Percentiles rank a stretch among this genome's conserved stretches.
phyloP scores from a whole-genome alignment of 257 asterid genomes.

The Penstemon newberryi region DNA sequence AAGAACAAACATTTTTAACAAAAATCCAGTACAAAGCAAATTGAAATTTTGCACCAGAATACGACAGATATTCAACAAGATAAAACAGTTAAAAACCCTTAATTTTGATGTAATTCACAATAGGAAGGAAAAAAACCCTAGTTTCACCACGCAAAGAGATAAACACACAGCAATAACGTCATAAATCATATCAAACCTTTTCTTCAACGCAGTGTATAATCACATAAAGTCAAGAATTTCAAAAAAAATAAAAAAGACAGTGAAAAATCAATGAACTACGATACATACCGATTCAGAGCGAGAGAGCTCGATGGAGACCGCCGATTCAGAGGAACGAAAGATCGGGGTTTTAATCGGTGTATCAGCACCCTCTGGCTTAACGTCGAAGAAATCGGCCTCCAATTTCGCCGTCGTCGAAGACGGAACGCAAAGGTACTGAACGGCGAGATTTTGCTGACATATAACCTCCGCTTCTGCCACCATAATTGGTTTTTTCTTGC shows the following conservation, averaged over 20 bases:
- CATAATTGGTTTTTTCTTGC: conserved; percentile 27
- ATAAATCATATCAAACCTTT: conserved; percentile 1
- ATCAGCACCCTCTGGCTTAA: conserved; percentile 18
- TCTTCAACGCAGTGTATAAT: conserved; percentile 3
- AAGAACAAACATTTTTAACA: background rate
- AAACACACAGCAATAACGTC: conserved; percentile 9
- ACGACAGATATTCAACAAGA: background rate
- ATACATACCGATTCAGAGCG: conserved; percentile 47
- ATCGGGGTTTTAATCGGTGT: conserved; percentile 24
- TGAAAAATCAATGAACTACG: background rate
- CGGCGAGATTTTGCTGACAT: conserved; percentile 39
- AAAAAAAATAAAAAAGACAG: background rate
- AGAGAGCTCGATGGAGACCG: conserved; percentile 37
- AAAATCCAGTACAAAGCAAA: conserved; percentile 4
- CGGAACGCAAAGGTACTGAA: conserved; percentile 38
- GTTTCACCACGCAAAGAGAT: background rate
- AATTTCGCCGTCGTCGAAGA: conserved; percentile 29
- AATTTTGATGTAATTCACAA: background rate
- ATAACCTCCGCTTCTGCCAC: conserved; percentile 47
- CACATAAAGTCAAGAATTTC: background rate
- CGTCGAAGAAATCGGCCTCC: conserved; percentile 31
- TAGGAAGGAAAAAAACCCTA: background rate
- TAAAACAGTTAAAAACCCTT: conserved; percentile 9
- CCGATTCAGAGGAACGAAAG: conserved; percentile 10
- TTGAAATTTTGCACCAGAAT: conserved; percentile 19